Base-by-base conservation (phyloP, 2,329 filamentous ascomycete genomes). In the Diaporthe helianthi region DNA sequence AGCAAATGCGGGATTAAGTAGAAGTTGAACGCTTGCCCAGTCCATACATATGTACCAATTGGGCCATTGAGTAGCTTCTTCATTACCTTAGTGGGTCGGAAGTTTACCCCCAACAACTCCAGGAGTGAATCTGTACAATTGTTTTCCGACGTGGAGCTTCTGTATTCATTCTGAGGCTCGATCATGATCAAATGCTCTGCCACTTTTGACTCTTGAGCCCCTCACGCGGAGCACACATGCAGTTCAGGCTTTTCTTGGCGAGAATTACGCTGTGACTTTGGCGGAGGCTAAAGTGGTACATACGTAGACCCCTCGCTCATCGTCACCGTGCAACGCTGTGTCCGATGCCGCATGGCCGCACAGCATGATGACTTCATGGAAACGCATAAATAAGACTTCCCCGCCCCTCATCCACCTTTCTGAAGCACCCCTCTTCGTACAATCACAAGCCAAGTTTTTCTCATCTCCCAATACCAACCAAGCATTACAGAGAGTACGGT, bases 361-460 rank as follows among this genome's bases (percentile, higher is more conserved):
- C 33, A 49, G 55, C 41, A 49, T 29, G 15, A 63, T 63, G 58
- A 63, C 58, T 49, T 63, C 58, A 63, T 63, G 44, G 58, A 49
- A 63, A 49, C 36, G 44, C 49, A 49, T 49, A 49, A 61, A 61
- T 36, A 49, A 3, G 13, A 12, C 12, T 49, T 26, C 58, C 58
- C 58, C 58, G 49, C 58, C 26, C 36, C 24, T 46, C 29, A 19
- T 17, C 10, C 12, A 24, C 41, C 9, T 3, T 5, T 6, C 1
- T 22, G 12, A 15, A 38, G 0, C 10, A 1, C 19, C 2, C 41
- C 17, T 49, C 10, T 1, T 13, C 17, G n/a, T n/a, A 17, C 7
- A 10, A 24, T 2, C 19, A 1, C 58, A 36, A 6, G 2, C 19
- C 3, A 12, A 2, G 4, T 19, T 15, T 17, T 10, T 24, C 4